These are phyloP conservation scores for Macrophomina pseudophaseolina DNA, from an alignment of 2,329 filamentous ascomycete genomes.

Conservation along the genomic window DNA sequence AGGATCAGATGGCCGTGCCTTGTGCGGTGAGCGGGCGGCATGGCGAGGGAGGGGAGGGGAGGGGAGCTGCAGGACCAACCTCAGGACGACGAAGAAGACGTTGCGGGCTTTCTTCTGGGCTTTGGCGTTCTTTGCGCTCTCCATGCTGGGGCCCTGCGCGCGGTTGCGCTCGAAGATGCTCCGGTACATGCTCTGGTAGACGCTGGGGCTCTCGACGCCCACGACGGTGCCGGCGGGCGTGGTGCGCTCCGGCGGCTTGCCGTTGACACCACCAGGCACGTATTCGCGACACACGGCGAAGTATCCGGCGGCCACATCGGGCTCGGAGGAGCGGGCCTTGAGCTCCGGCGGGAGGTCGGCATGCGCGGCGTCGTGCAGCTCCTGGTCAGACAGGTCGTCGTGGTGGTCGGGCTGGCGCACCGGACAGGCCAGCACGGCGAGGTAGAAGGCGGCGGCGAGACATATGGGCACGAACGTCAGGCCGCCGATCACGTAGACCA, in stretches of 20 bases:
- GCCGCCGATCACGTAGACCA: slow-evolving; percentile 83
- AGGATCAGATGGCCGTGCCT: slow-evolving; percentile 96
- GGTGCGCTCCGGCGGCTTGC: slow-evolving; percentile 85
- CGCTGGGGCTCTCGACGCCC: slow-evolving; percentile 82
- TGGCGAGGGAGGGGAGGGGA: neutral
- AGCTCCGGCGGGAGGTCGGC: slow-evolving; percentile 64
- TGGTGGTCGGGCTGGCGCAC: slow-evolving; percentile 49
- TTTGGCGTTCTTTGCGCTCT: slow-evolving; percentile 54
- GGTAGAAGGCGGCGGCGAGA: slow-evolving; percentile 63
- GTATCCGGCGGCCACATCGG: slow-evolving; percentile 85
- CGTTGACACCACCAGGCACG: slow-evolving; percentile 87
- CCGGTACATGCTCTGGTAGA: slow-evolving; percentile 98
- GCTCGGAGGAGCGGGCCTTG: slow-evolving; percentile 63
- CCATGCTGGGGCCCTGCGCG: slow-evolving; percentile 63
- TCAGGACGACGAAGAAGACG: slow-evolving; percentile 89
- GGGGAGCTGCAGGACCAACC: slow-evolving; percentile 57
- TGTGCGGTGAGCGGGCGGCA: slow-evolving; percentile 28
- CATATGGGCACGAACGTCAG: slow-evolving; percentile 84
- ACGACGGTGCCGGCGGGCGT: slow-evolving; percentile 81
- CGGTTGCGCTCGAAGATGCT: slow-evolving; percentile 83
- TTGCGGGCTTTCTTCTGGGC: slow-evolving; percentile 71
- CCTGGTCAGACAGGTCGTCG: slow-evolving; percentile 62
- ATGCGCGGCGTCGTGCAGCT: slow-evolving; percentile 39
- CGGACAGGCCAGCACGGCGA: slow-evolving; percentile 73
- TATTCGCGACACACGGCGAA: slow-evolving; percentile 96